Base-by-base conservation (phyloP, 306 rosid species). In the Herpetospermum pedunculosum region DNA sequence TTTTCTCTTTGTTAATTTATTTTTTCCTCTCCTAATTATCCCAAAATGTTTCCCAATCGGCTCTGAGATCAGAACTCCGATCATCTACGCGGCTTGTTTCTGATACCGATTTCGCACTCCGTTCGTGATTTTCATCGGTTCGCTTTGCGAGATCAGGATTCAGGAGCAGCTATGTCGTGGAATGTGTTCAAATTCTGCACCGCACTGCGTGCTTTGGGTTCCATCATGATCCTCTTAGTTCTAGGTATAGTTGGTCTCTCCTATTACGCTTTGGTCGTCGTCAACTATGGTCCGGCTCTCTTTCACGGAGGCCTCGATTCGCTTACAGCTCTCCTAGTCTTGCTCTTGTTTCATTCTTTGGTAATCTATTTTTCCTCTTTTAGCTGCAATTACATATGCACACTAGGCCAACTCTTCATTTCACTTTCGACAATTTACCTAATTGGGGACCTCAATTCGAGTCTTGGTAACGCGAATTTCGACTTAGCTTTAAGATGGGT, bases 311-410 rank as follows among this genome's bases (percentile, higher is more conserved):
- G 84, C 53, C 12, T 82, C 55, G 35, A 70, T 57, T 81, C 84
- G 63, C 35, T 85, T 60, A 18, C 63, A 19, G 85, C 90, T 62
- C 35, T 85, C 28, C 69, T 55, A 9, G 75, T 88, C 67, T 76
- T 90, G 85, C 74, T 86, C 80, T 48, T 79, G 47, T 90, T 90
- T 80, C 96, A 90, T 67, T 77, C 80, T 46, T 82, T 90, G 91
- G 96, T 90, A 88, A 59, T 75, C 70, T 6, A 21, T 23, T 3
- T 15, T 7, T 10, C 65, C 32, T 18, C 2, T 62, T 13, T 26
- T n/a, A 57, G 13, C 26, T 44, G 13, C 14, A 12, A 55, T 52
- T 57, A 2, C 6, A 21, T 32, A 15, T 40, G 50, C 13, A 25
- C 15, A 65, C 50, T 65, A 21, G 49, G 4, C 32, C 18, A 40